phyloP scores from a whole-genome alignment of 257 asterid species.

The Marsdenia floribunda region DNA sequence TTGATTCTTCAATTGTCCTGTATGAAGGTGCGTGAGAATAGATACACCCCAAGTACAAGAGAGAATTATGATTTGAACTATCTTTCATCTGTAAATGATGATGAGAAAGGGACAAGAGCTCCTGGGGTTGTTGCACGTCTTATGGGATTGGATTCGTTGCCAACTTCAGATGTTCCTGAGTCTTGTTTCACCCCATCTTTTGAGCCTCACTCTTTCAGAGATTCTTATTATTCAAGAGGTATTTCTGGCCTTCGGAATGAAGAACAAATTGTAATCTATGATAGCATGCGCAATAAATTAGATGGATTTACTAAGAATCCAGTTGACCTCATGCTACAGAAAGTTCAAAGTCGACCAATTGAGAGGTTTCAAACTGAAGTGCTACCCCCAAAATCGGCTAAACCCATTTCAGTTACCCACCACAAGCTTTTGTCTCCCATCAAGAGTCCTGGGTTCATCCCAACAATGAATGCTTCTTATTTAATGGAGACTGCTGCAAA shows the following conservation, averaged over 20 bases:
- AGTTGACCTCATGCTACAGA: slow-evolving; percentile 58
- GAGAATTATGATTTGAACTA: slow-evolving; percentile 33
- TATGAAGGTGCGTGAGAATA: slow-evolving; percentile 54
- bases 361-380: slow-evolving; percentile 84
- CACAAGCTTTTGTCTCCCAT: slow-evolving; percentile 81
- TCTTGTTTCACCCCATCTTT: slow-evolving; percentile 35
- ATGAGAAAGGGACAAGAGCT: slow-evolving; percentile 55
- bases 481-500: slow-evolving; percentile 84
- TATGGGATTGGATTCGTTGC: slow-evolving; percentile 94
- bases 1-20: slow-evolving; percentile 14
- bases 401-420: slow-evolving; percentile 66
- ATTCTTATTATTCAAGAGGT: slow-evolving; percentile 42
- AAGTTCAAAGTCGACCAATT: slow-evolving; percentile 56
- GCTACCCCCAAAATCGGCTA: slow-evolving; percentile 81
- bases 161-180: slow-evolving; percentile 50
- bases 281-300: slow-evolving; percentile 69
- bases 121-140: slow-evolving; percentile 99
- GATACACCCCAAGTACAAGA: slow-evolving; percentile 33
- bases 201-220: slow-evolving; percentile 59
- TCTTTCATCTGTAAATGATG: slow-evolving; percentile 56
- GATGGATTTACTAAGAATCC: slow-evolving; percentile 73
- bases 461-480: slow-evolving; percentile 83
- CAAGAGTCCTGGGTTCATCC: slow-evolving; percentile 86
- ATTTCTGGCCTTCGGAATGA: slow-evolving; percentile 44
- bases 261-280: slow-evolving; percentile 70